Evolutionary conservation across 768 basidiomycete species (phyloP), one percentile per base, ranked within the genome.

Genomic region (Mycena galericulata): DNA sequence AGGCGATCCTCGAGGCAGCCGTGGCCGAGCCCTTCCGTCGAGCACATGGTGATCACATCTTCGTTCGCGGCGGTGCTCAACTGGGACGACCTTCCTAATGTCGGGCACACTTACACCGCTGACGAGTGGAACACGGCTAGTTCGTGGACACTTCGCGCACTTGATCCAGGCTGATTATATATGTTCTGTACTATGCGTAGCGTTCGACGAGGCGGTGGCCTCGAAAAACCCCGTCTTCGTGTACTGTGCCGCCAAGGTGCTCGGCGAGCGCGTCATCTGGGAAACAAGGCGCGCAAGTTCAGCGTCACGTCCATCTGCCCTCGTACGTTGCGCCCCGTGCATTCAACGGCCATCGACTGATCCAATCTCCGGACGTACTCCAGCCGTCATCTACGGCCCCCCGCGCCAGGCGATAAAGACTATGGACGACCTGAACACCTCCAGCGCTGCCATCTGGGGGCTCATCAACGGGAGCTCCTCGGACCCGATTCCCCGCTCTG

Each of bases 331-430:
- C 34, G 26, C 15, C 15, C 38, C 12, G 4, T 14, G 15, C 32
- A 20, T 50, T 18, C 17, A 14, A 22, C 18, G 9, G 2, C 14
- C 20, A n/a, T n/a, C 36, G 20, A 50, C 26, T 24, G n/a, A 2
- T 6, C n/a, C n/a, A 22, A n/a, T 20, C 18, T 38, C 11, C 22
- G 36, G n/a, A n/a, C n/a, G n/a, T n/a, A n/a, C n/a, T n/a, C n/a
- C n/a, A 62, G 61, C 61, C 50, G 32, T 62, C 34, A n/a, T 62
- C 3, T 62, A 62, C 38, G 61, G 61, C 9, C 61, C 61, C 27
- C 49, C 27, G 26, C 36, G 9, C 17, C 61, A 51, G 22, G 61
- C 29, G 3, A 29, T 62, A 24, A 53, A 62, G 40, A 53, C 38
- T 38, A 41, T 51, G 40, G 14, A 29, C 6, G 20, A 40, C 22